Base-by-base conservation (phyloP, 2,329 filamentous ascomycete species). In the Massarina eburnea region DNA sequence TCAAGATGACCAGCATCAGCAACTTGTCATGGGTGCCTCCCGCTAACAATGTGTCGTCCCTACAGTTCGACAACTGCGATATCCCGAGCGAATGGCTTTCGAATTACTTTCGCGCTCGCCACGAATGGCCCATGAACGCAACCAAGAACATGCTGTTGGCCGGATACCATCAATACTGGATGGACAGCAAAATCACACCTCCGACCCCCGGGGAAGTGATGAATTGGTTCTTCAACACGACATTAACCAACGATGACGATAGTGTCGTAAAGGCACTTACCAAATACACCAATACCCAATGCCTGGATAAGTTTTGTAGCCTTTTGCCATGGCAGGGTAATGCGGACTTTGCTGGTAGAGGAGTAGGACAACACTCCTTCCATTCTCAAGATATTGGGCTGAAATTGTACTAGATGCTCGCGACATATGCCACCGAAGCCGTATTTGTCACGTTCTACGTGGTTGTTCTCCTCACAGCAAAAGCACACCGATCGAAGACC, bases 321-420 rank as follows among this genome's bases (percentile, higher is more conserved):
- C 30, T 18, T 14, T 33, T 50, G 17, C 43, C 35, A 6, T 50
- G 43, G 43, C 29, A 40, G 18, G 48, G 48, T 8, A 40, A 44
- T 35, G 15, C 44, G 6, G 48, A 51, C 20, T 34, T 47, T 7
- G 26, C 40, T 15, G 48, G 48, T n/a, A 21, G 45, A 34, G 48
- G 48, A 2, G 48, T 51, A 39, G 34, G 47, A 17, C 15, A 8
- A 10, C 19, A 18, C 17, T 19, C 17, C 18, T 18, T 5, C 14
- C 17, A 12, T 22, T 17, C 32, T 41, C 17, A 10, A 29, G 3
- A 7, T 26, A 17, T n/a, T 36, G 15, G 9, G 8, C 21, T 40
- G 30, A 40, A 20, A 14, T 12, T 26, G 12, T 19, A 5, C 21
- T n/a, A 51, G 48, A 51, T 51, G 48, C 22, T 51, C 19, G 32